Conservation (phyloP, 208 protist genomes). For the Crithidia fasciculata region DNA sequence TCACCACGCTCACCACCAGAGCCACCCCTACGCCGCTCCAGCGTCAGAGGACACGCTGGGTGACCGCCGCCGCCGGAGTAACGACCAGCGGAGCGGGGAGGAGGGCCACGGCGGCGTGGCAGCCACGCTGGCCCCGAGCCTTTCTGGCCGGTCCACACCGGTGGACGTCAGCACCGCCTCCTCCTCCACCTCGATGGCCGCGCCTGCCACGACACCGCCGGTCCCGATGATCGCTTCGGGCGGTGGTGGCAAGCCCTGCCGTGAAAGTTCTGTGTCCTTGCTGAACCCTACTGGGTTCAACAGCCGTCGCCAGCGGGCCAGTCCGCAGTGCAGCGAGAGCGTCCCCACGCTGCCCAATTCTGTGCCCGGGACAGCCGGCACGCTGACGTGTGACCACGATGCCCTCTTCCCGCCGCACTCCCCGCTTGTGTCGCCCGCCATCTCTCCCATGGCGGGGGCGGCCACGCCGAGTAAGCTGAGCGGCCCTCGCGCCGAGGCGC, state of each 20-base stretch:
- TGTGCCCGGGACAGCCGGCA: conserved; percentile 10
- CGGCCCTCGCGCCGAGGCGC: not conserved
- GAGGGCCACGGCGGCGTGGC: not conserved
- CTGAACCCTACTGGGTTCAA: not conserved
- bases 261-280: not conserved
- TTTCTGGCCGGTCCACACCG: not conserved
- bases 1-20: not conserved
- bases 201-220: conserved; percentile 8
- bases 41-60: not conserved
- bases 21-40: not conserved
- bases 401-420: conserved; percentile 18
- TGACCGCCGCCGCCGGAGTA: conserved; percentile 1
- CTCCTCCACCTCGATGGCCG: not conserved
- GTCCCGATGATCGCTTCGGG: not conserved
- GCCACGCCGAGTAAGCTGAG: not conserved
- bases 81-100: not conserved
- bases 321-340: conserved; percentile 17
- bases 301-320: not conserved
- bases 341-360: conserved; percentile 19
- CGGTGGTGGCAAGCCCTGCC: not conserved
- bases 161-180: conserved; percentile 9
- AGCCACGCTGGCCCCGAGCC: not conserved
- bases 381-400: conserved; percentile 18
- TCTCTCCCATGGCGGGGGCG: conserved; percentile 12
- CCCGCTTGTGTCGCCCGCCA: conserved; percentile 7